These are phyloP conservation scores for Pythium pectinolyticum DNA, from an alignment of 352 stramenopile genomes.

Conservation along the genomic window DNA sequence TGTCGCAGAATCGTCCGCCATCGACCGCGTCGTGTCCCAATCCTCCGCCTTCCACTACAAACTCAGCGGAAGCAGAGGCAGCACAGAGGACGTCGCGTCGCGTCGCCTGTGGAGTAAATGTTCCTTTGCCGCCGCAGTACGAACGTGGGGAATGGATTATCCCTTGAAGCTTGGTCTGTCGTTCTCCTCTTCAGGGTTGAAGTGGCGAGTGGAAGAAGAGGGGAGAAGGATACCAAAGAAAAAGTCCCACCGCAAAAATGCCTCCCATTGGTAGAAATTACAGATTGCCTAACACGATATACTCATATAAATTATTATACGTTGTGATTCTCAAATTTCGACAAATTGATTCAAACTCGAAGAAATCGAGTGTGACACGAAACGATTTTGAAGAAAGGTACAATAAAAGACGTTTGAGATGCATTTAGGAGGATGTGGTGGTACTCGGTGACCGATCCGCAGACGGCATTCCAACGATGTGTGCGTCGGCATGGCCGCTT, in stretches of 20 bases:
- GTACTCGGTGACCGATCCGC: no score
- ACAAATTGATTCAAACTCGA: no score
- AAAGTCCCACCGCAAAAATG: constrained; percentile 17
- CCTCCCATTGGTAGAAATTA: background rate
- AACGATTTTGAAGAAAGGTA: background rate
- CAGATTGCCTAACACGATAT: constrained; percentile 18
- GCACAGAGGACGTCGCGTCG: background rate
- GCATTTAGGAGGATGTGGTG: no score
- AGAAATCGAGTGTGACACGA: no score
- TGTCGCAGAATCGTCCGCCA: constrained; percentile 18
- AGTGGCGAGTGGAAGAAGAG: constrained; percentile 22
- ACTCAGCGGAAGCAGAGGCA: no score
- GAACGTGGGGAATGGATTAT: no score
- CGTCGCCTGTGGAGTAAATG: background rate
- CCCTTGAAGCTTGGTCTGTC: no score
- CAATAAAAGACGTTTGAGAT: background rate
- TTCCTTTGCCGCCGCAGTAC: no score
- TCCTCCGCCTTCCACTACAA: no score
- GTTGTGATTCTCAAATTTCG: no score
- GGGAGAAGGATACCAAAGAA: constrained; percentile 10
- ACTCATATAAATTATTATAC: background rate
- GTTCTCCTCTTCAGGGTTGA: constrained; percentile 23
- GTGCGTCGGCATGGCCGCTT: background rate
- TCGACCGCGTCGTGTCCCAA: constrained; percentile 12
- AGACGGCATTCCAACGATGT: background rate